A percentile compares a stretch with the other conserved stretches of the same genome.
These are phyloP conservation scores for Amanita inopinata DNA, from an alignment of 768 basidiomycete genomes.

Conservation along the genomic window DNA sequence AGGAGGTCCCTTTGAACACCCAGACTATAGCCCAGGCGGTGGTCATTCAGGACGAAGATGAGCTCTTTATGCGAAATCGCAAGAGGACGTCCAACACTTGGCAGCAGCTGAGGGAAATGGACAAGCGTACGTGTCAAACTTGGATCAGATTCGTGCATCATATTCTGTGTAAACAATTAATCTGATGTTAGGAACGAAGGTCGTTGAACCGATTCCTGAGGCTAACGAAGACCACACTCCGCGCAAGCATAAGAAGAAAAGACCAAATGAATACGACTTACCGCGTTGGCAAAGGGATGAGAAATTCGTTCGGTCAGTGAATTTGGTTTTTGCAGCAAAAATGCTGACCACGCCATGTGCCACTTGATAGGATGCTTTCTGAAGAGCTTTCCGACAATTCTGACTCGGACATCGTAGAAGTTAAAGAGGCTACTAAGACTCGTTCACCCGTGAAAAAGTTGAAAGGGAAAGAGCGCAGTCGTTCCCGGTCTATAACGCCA, in stretches of 20 bases:
- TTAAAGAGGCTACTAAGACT: slow-evolving; percentile 17
- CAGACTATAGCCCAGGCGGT: slow-evolving; percentile 14
- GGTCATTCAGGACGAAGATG: slow-evolving; percentile 48
- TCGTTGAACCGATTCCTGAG: slow-evolving; percentile 1
- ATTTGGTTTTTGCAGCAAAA: slow-evolving; percentile 1
- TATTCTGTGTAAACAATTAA: background rate
- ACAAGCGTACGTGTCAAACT: slow-evolving; percentile 35
- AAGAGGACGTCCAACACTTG: slow-evolving; percentile 47
- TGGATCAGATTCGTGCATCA: background rate
- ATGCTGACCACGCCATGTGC: background rate
- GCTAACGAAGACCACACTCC: slow-evolving; percentile 24
- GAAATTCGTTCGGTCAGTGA: slow-evolving; percentile 30
- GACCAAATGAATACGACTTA: slow-evolving; percentile 19
- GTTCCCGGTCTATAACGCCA: slow-evolving; percentile 68
- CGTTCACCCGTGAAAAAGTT: slow-evolving; percentile 23
- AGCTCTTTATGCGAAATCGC: slow-evolving; percentile 59
- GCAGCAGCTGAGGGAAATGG: slow-evolving; percentile 47
- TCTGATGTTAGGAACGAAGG: slow-evolving; percentile 8
- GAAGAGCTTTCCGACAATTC: slow-evolving; percentile 34
- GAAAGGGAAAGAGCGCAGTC: slow-evolving; percentile 44
- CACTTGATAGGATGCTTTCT: slow-evolving; percentile 27
- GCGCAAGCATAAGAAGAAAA: slow-evolving; percentile 30
- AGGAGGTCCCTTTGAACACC: slow-evolving; percentile 10
- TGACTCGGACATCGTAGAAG: slow-evolving; percentile 33
- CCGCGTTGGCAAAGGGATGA: slow-evolving; percentile 36